Base-by-base conservation (phyloP, 345 rosid species). In the Citrus sp. region DNA sequence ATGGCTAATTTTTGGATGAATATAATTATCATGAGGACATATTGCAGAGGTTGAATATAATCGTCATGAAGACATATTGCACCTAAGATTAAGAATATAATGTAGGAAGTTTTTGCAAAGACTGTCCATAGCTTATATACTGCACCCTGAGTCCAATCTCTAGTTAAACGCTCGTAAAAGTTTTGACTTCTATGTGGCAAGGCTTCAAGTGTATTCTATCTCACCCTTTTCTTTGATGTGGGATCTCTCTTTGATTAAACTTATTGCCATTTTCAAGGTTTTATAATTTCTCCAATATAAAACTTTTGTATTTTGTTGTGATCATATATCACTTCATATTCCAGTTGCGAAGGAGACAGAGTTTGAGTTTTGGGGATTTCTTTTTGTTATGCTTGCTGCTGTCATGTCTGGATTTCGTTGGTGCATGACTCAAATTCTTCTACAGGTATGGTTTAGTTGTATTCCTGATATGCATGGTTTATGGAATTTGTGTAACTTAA, bases 381-480 rank as follows among this genome's bases (percentile, higher is more conserved):
- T 94, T 70, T 88, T 97, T 88, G 98, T 97, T 74, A 97, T 90
- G 93, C 98, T 92, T 86, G 97, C 99, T 86, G 97, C 99, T 79
- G 97, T 97, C 82, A 94, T 97, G 99, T 92, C 98, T 87, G 99
- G 99, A 70, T 94, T 97, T 77, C 98, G 98, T 68, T 97, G 99
- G 99, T 90, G 91, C 87, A 97, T 94, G 99, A 92, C 98, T 54
- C 99, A 97, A 88, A 90, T 97, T 85, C 94, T 97, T 82, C 85
- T 97, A 85, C 99, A 94, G 97, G 98, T 94, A 90, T 77, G 46
- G 21, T 62, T 54, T 4, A 12, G 75, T 77, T 37, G 30, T 75
- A 51, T 61, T 61, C 78, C 66, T 66, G 21, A 58, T 75, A 74
- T 78, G 66, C 62, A 74, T 71, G 54, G 34, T 78, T 42, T 59